Evolutionary conservation across 2,329 filamentous ascomycete species (phyloP), one percentile per base, ranked within the genome.

Genomic region (Fusarium cyanostomum): DNA sequence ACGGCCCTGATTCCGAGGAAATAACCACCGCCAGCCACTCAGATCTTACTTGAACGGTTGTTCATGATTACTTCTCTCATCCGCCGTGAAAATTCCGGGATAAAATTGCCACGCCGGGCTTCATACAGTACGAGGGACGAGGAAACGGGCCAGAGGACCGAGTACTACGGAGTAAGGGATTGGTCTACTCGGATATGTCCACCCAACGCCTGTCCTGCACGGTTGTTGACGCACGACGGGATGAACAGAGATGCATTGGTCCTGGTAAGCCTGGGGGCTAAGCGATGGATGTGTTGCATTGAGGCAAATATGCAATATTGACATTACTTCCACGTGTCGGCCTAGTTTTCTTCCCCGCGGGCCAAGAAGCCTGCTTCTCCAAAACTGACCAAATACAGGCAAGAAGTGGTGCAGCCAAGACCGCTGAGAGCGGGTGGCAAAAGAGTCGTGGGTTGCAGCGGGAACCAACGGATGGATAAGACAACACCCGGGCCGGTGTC

Each of bases 361-460:
- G 54, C 49, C 31, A 55, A 44, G 33, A 55, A 33, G 27, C 37
- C 18, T 43, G 35, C 28, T 11, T 43, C 28, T 13, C 18, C 27
- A 24, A 18, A 34, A 50, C 16, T 33, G 46, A 18, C 35, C 46
- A 38, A 26, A 31, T 39, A 50, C 48, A 24, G 28, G 27, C 35
- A 66, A 44, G 10, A 24, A 34, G 45, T 33, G 18, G 44, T 27
- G 51, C 51, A 26, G 62, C 62, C 62, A 66, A 66, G 57, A 13
- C 42, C 37, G 44, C 54, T 43, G 38, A 59, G 50, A 56, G 56
- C 24, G 39, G 41, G 63, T 66, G 63, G 62, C 63, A 56, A 66
- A 59, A 43, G 18, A 63, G 24, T 11, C 44, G 18, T 48, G 54
- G 45, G 51, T 41, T 37, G 33, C 37, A 46, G 46, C 50, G 62